Conservation (phyloP, 768 basidiomycete genomes). For the Glaciozyma antarctica region DNA sequence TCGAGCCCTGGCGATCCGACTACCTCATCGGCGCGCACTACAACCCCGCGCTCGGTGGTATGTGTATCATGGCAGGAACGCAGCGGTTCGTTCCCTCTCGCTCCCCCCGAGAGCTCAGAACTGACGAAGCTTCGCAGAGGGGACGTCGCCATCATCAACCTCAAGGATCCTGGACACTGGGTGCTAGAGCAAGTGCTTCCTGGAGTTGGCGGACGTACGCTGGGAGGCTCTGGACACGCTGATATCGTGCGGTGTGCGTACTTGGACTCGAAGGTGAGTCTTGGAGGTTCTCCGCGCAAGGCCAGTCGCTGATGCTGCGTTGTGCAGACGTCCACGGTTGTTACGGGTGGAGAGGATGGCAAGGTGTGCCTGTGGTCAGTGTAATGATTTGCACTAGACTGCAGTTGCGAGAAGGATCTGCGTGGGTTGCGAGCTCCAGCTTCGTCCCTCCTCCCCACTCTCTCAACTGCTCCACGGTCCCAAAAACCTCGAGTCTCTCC, state of each 20-base stretch:
- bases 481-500: too few species aligned
- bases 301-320: too few species aligned
- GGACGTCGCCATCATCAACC: constrained; percentile 29
- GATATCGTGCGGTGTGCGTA: constrained; percentile 32
- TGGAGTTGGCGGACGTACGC: constrained; percentile 17
- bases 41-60: constrained; percentile 21
- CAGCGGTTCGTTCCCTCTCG: constrained; percentile 12
- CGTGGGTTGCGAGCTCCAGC: too few species aligned
- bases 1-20: constrained; percentile 32
- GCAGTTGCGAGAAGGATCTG: too few species aligned
- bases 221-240: constrained; percentile 25
- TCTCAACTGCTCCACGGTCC: too few species aligned
- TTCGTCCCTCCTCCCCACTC: too few species aligned
- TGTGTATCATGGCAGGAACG: constrained; percentile 29
- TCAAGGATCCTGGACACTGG: constrained; percentile 20
- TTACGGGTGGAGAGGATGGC: too few species aligned
- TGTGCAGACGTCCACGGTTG: too few species aligned
- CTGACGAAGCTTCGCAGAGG: constrained; percentile 12
- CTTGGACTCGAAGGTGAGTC: constrained; percentile 20
- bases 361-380: too few species aligned
- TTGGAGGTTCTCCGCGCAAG: background rate
- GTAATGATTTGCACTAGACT: too few species aligned
- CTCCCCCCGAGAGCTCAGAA: too few species aligned
- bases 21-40: constrained; percentile 31
- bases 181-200: constrained; percentile 28